Base-by-base conservation (phyloP, 1,284 basidiomycete species). In the Anthracocystis panici-leucophaei region DNA sequence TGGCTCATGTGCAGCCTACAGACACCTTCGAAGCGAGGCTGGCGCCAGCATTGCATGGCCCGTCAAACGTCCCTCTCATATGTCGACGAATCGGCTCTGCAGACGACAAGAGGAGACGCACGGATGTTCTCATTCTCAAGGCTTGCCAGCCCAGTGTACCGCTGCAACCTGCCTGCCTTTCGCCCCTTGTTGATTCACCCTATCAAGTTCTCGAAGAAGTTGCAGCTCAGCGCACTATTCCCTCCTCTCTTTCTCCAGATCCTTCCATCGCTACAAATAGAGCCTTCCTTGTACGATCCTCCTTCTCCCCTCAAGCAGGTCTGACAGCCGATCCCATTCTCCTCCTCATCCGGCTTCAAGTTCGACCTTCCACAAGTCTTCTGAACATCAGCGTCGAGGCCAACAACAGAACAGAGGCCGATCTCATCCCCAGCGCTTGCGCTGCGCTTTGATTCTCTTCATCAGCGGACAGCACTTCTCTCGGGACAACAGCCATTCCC, bases 1-100 rank as follows among this genome's bases (percentile, higher is more conserved):
- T 54, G 53, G 58, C 58, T 31, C 33, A 29, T 38, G 40, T 57
- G 65, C 65, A 64, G 55, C 27, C 33, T 21, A 49, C 49, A 42
- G 49, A 40, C 33, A 45, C 58, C 18, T 58, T 40, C 18, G 33
- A 44, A 44, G 40, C 25, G 65, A 61, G 58, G 54, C 54, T 49
- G 58, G 57, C 52, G 44, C 27, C 42, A 44, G 48, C 55, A 50
- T 35, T 57, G 53, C 65, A 50, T 61, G 33, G n/a, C 45, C 18
- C 33, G 35, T 16, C 35, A 38, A 16, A 16, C 5, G 35, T 38
- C 14, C 12, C 12, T 16, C 35, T 38, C 35, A 6, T 38, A 16
- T 12, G 35, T 38, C 3, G 35, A 38, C 1, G 12, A 38, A 7
- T 38, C 14, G 12, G 35, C 35, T 38, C 35, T 38, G 35, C 10